Evolutionary conservation across 2,329 filamentous ascomycete species (phyloP), one percentile per base, ranked within the genome.

Genomic region (Drechslerella dactyloides): DNA sequence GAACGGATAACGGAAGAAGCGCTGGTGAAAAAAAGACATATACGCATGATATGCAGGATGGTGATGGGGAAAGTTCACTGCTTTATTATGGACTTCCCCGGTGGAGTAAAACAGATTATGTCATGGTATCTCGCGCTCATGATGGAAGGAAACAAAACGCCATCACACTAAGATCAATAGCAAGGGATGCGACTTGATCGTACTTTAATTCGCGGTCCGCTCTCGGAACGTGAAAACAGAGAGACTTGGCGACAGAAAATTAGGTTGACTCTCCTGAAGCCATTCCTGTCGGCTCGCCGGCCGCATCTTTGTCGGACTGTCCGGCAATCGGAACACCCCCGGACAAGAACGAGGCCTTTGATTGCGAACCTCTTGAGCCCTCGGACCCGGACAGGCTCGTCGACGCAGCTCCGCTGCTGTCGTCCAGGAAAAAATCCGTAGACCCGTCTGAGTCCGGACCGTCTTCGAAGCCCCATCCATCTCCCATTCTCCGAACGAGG

Each of bases 401-500:
- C 10, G 68, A 68, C 2, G 56, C 60, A 11, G 58, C 46, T 3
- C 62, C 58, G 21, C 65, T 59, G 30, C 68, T 69, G 37, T 72
- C 58, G 30, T 68, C 66, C 2, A 72, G 50, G n/a, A 72, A 11
- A 40, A 65, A 60, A 37, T 72, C 68, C 2, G 55, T 56, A 1
- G 68, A 72, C 30, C 55, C 42, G 23, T 72, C 68, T 3, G 60
- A 72, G 56, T 65, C 60, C 1, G 55, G 42, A 1, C 46, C 68
- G 17, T 73, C 69, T 54, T 84, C 82, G 40, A 89, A 82, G 59
- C 82, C 81, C 76, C 86, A 89, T 42, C 85, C 85, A 21, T 84
- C 83, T 61, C 83, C 64, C 62, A 76, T 86, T 74, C 87, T 81
- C 66, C 87, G 90, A 33, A 97, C 89, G 35, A 99, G 82, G 55